Percentiles rank a stretch among this genome's conserved stretches.
These are phyloP conservation scores for Xylaria palmicola DNA, from an alignment of 495 filamentous ascomycete genomes.

Conservation along the genomic window DNA sequence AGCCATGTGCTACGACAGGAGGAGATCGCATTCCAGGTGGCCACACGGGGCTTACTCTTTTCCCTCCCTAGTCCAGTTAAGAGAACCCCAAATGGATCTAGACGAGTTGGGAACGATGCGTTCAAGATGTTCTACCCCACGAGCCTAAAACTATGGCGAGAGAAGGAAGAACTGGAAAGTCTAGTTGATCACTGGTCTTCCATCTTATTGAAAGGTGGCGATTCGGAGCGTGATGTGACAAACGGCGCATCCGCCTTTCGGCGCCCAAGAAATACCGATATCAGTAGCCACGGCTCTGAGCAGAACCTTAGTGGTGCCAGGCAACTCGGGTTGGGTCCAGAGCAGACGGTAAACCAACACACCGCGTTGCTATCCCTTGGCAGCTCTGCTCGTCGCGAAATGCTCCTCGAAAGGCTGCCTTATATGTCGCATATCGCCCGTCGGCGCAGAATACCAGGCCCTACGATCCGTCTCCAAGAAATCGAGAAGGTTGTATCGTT, in stretches of 20 bases:
- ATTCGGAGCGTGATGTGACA: constrained; percentile 31
- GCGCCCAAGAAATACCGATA: constrained; percentile 23
- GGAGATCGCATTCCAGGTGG: constrained; percentile 87
- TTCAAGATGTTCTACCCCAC: constrained; percentile 88
- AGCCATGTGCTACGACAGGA: constrained; percentile 80
- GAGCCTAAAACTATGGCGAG: constrained; percentile 71
- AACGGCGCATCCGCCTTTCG: constrained; percentile 45
- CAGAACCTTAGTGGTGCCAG: constrained; percentile 11
- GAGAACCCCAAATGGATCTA: constrained; percentile 48
- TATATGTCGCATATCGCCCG: constrained; percentile 70
- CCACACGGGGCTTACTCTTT: constrained; percentile 79
- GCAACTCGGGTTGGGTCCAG: constrained; percentile 14
- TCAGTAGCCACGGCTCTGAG: constrained; percentile 28
- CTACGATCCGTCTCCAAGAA: constrained; percentile 39
- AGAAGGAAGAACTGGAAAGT: constrained; percentile 73
- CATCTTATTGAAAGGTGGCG: constrained; percentile 51
- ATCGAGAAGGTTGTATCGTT: constrained; percentile 72
- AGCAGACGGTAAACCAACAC: constrained; percentile 16
- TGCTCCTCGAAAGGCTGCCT: constrained; percentile 80
- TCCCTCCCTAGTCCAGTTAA: constrained; percentile 82
- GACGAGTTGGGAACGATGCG: constrained; percentile 53
- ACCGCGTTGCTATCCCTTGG: constrained; percentile 50
- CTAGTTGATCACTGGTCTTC: constrained; percentile 66
- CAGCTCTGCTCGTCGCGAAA: constrained; percentile 64
- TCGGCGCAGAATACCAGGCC: constrained; percentile 30